These are phyloP conservation scores for Cryptosporidium viatorum DNA, from an alignment of 169 alveolate genomes.

Conservation along the genomic window DNA sequence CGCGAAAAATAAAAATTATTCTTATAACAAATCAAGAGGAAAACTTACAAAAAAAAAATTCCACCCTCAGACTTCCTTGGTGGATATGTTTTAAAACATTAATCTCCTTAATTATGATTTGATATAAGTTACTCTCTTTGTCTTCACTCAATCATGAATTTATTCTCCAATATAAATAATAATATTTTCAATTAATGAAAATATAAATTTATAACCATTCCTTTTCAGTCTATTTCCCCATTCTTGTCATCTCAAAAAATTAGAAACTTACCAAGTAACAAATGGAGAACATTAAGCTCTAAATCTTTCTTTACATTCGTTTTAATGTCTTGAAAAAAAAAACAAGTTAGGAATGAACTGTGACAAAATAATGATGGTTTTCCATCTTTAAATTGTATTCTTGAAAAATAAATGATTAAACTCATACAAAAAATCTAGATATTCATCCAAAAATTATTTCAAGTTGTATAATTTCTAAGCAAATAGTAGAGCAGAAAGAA, in stretches of 20 bases:
- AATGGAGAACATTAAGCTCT: not conserved
- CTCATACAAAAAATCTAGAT: not conserved
- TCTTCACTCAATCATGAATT: not conserved
- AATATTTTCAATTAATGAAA: not conserved
- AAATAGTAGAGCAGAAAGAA: not conserved
- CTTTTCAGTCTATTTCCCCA: not conserved
- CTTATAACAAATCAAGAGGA: not conserved
- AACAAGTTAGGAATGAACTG: not conserved
- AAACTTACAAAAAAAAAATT: slow-evolving; percentile 31
- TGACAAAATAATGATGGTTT: not conserved
- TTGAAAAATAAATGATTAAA: not conserved
- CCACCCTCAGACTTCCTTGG: slow-evolving; percentile 45
- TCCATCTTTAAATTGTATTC: not conserved
- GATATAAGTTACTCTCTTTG: not conserved
- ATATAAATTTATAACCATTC: not conserved
- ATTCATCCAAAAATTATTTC: not conserved
- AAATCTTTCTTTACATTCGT: too few relatives aligned
- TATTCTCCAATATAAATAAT: not conserved
- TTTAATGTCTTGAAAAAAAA: not conserved
- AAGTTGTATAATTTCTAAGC: not conserved
- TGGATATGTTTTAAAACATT: not conserved
- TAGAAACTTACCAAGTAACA: not conserved
- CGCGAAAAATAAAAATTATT: not conserved
- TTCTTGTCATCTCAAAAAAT: not conserved
- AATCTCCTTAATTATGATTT: not conserved